Conservation (phyloP, 2,329 filamentous ascomycete genomes). For the Trichoderma citrinoviride region DNA sequence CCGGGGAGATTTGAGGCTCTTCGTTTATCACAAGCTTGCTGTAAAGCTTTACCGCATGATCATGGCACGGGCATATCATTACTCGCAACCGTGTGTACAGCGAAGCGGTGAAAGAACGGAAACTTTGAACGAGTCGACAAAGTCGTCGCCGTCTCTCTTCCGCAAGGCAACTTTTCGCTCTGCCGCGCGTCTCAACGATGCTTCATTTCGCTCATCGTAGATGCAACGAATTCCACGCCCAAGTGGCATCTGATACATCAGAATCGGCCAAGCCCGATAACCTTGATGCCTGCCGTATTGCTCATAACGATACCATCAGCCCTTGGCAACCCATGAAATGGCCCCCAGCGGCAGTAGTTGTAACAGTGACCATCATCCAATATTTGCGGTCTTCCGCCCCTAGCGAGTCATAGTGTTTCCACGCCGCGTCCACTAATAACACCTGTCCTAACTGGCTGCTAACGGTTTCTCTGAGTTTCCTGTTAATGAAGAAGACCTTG, state of each 20-base stretch:
- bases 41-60: too few relatives aligned
- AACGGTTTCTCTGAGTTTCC: neutral
- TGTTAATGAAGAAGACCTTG: neutral
- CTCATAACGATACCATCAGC: neutral
- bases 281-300: too few relatives aligned
- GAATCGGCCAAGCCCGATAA: too few relatives aligned
- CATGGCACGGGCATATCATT: neutral
- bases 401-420: conserved; percentile 13
- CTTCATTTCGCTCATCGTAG: neutral
- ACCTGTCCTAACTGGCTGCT: neutral
- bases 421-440: conserved; percentile 9
- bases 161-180: neutral
- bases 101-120: neutral
- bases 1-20: too few relatives aligned
- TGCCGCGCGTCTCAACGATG: neutral
- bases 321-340: neutral
- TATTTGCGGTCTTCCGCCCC: neutral
- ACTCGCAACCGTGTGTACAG: neutral
- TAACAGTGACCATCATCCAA: neutral
- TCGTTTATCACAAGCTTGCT: too few relatives aligned
- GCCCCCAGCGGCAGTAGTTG: neutral
- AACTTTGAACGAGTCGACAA: too few relatives aligned
- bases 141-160: neutral
- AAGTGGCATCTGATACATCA: too few relatives aligned
- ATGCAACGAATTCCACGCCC: too few relatives aligned